Evolutionary conservation across 2,329 filamentous ascomycete species (phyloP).

Genomic region (Dactylella cylindrospora): DNA sequence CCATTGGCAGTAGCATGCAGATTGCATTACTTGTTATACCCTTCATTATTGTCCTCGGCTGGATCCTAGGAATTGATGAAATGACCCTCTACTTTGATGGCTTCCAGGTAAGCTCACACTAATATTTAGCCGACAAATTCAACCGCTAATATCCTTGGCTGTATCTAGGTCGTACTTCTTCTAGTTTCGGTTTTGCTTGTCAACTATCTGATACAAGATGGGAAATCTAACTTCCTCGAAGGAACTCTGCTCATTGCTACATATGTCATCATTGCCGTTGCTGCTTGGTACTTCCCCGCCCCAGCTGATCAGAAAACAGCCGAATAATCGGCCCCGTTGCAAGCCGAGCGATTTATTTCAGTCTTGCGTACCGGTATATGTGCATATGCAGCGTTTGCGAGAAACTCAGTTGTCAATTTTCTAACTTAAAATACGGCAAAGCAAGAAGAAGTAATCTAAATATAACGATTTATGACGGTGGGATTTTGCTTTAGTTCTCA

Average conservation of each 20-base stretch:
- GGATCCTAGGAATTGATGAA: conserved; percentile 55
- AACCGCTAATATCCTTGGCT: conserved; percentile 75
- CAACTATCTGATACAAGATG: conserved; percentile 82
- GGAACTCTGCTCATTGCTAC: conserved; percentile 73
- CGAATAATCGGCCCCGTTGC: too few species aligned
- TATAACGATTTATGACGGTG: too few species aligned
- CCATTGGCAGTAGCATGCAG: conserved; percentile 60
- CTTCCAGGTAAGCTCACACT: conserved; percentile 73
- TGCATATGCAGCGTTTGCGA: too few species aligned
- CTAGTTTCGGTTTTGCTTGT: conserved; percentile 82
- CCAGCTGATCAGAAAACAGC: too few species aligned
- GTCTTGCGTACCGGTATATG: too few species aligned
- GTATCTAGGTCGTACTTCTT: conserved; percentile 81
- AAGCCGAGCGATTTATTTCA: too few species aligned
- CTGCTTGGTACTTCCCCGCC: conserved; percentile 58
- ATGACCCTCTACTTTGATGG: conserved; percentile 78
- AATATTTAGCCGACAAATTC: conserved; percentile 55
- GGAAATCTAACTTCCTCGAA: conserved; percentile 80
- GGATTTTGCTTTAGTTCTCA: too few species aligned
- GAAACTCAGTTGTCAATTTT: too few species aligned
- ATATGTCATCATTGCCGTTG: conserved; percentile 75
- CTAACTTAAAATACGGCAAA: too few species aligned
- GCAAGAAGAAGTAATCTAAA: too few species aligned
- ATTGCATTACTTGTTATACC: conserved; percentile 63
- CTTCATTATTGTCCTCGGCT: conserved; percentile 61